These are phyloP conservation scores for Selenicereus undatus DNA, from an alignment of 148 eudicot genomes.

Conservation along the genomic window DNA sequence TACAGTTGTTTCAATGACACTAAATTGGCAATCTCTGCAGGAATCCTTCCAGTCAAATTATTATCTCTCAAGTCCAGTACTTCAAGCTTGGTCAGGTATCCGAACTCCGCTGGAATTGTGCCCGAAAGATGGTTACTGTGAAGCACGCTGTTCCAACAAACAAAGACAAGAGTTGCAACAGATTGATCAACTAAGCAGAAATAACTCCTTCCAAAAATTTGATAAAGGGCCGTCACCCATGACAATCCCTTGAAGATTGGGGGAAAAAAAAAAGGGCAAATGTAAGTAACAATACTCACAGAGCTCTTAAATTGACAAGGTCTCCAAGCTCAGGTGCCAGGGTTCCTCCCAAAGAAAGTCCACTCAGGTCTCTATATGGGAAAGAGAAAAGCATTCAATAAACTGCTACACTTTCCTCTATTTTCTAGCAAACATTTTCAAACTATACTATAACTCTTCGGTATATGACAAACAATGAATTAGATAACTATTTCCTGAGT, in stretches of 20 bases:
- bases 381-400: constrained; percentile 9
- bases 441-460: neutral
- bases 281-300: constrained; percentile 46
- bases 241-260: no score
- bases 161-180: constrained; percentile 7
- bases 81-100: constrained; percentile 57
- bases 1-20: constrained; percentile 62
- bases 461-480: neutral
- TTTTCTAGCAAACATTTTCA: neutral
- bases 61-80: constrained; percentile 84
- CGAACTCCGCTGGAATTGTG: constrained; percentile 63
- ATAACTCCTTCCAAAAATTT: neutral
- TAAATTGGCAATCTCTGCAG: constrained; percentile 55
- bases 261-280: neutral
- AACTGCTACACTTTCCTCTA: neutral
- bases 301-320: constrained; percentile 53
- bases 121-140: constrained; percentile 67
- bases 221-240: no score
- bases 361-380: constrained; percentile 47
- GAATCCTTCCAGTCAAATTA: constrained; percentile 64
- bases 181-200: neutral
- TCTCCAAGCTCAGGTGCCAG: constrained; percentile 63
- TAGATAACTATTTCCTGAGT: neutral
- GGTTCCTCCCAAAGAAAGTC: constrained; percentile 56
- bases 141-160: constrained; percentile 53